Conservation (phyloP, 2,329 filamentous ascomycete species). For the Colletotrichum sp. region DNA sequence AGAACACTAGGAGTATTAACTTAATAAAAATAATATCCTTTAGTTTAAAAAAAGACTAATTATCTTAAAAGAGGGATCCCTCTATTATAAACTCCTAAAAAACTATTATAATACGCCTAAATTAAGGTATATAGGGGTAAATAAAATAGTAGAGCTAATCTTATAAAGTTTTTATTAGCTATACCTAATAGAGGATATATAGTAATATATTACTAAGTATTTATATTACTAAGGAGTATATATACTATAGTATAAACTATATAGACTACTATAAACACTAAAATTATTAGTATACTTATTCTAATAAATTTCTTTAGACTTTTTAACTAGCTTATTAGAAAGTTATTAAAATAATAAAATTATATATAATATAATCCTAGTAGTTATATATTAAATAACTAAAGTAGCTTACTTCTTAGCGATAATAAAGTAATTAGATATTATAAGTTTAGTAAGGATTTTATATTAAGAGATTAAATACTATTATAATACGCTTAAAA, state of each 20-base stretch:
- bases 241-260: not conserved
- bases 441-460: too few species aligned
- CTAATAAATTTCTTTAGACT: not conserved
- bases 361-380: not conserved
- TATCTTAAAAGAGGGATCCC: fast-evolving
- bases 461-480: too few species aligned
- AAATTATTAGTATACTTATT: not conserved
- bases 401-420: not conserved
- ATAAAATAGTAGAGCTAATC: too few species aligned
- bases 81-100: not conserved
- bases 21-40: not conserved
- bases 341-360: not conserved
- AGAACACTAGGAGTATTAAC: too few species aligned
- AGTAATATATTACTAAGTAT: not conserved
- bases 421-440: too few species aligned
- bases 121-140: too few species aligned
- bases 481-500: too few species aligned
- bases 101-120: too few species aligned
- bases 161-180: too few species aligned
- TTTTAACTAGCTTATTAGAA: not conserved
- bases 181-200: not conserved
- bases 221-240: not conserved
- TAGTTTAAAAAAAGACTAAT: not conserved
- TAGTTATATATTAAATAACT: not conserved
- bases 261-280: not conserved